Conservation (phyloP, 1,284 basidiomycete genomes). For the Ustilago trichophora region DNA sequence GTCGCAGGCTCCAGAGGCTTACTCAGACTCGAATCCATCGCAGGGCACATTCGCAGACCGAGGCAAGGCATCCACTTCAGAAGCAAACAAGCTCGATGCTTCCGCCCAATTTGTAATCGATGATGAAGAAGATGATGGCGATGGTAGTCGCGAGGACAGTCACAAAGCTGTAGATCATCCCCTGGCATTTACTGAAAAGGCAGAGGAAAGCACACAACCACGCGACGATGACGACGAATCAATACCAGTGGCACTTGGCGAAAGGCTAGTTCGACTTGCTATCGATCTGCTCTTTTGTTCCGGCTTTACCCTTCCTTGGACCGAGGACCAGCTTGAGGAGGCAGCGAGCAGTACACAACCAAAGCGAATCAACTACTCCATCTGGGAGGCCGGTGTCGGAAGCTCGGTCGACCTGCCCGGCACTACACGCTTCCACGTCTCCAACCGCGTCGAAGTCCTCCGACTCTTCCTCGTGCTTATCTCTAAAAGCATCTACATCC, state of each 20-base stretch:
- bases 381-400: slow-evolving; percentile 64
- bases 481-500: slow-evolving; percentile 62
- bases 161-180: slow-evolving; percentile 29
- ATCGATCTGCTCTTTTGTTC: slow-evolving; percentile 63
- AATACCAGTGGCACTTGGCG: slow-evolving; percentile 35
- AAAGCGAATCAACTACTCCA: slow-evolving; percentile 39
- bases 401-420: slow-evolving; percentile 53
- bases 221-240: slow-evolving; percentile 12
- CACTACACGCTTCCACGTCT: slow-evolving; percentile 45
- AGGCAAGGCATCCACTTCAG: slow-evolving; percentile 1
- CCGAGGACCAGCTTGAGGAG: slow-evolving; percentile 54
- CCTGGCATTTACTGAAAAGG: slow-evolving; percentile 5
- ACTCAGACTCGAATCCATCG: slow-evolving; percentile 5
- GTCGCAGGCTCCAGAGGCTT: slow-evolving; percentile 27
- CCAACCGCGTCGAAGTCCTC: slow-evolving; percentile 56
- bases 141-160: slow-evolving; percentile 2
- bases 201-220: not conserved
- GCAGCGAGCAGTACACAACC: not conserved
- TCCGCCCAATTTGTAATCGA: slow-evolving; percentile 60
- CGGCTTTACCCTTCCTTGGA: slow-evolving; percentile 64
- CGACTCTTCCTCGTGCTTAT: slow-evolving; percentile 59
- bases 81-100: slow-evolving; percentile 47
- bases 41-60: not conserved
- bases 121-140: slow-evolving; percentile 49
- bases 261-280: slow-evolving; percentile 41